Percentiles rank a stretch among this genome's conserved stretches.
phyloP scores from a whole-genome alignment of 2,329 filamentous ascomycete genomes.

The Aspergillus tamarii region DNA sequence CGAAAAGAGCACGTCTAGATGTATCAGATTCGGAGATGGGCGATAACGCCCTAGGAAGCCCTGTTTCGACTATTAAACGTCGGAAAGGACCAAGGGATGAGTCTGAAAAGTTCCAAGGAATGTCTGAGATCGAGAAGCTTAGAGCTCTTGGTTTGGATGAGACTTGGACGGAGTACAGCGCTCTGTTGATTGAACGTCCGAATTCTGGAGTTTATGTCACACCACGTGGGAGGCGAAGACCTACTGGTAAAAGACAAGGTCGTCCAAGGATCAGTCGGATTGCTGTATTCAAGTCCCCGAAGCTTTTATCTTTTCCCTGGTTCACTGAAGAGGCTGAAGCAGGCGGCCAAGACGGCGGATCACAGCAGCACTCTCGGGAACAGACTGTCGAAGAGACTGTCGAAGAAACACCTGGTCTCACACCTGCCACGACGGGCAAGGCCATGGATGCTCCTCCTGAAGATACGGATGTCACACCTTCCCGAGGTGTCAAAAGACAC shows the following conservation, averaged over 20 bases:
- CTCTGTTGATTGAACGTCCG: constrained; percentile 41
- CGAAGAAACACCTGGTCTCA: neutral
- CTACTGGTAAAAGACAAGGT: constrained; percentile 41
- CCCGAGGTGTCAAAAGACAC: constrained; percentile 16
- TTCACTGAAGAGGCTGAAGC: constrained; percentile 27
- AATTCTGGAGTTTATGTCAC: constrained; percentile 47
- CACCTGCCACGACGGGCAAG: neutral
- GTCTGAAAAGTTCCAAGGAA: constrained; percentile 26
- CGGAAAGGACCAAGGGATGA: constrained; percentile 21
- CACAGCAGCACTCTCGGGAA: neutral
- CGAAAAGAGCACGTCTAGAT: constrained; percentile 19
- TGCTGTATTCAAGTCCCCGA: constrained; percentile 43
- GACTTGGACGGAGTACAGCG: constrained; percentile 45
- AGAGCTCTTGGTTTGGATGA: constrained; percentile 45
- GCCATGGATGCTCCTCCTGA: neutral
- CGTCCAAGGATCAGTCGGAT: constrained; percentile 44
- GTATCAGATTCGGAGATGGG: constrained; percentile 15
- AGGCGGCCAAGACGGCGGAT: constrained; percentile 11
- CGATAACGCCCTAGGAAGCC: constrained; percentile 2
- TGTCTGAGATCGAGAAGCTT: constrained; percentile 43
- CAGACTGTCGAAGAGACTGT: neutral
- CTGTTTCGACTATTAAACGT: constrained; percentile 9
- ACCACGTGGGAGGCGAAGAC: constrained; percentile 40
- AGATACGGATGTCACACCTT: neutral
- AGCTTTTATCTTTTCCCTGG: constrained; percentile 39